These are phyloP conservation scores for Nannizzia gypsea DNA, from an alignment of 2,329 filamentous ascomycete genomes.

Conservation along the genomic window DNA sequence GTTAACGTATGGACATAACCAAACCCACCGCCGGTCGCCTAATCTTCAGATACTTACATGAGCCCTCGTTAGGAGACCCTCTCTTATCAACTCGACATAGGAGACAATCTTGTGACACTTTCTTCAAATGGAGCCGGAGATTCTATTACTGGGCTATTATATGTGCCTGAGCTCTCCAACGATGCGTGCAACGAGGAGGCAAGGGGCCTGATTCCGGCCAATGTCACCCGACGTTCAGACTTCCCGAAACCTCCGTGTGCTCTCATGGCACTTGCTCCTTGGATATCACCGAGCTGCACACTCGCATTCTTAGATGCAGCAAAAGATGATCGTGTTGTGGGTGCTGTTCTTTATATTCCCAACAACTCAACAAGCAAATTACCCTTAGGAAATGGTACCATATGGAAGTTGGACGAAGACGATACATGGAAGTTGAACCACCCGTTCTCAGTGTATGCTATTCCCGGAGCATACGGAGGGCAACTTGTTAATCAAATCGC, in stretches of 20 bases:
- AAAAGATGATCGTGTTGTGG: slow-evolving; percentile 50
- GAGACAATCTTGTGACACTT: slow-evolving; percentile 59
- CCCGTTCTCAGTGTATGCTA: slow-evolving; percentile 69
- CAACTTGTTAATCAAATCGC: slow-evolving; percentile 60
- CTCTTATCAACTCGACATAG: slow-evolving; percentile 22
- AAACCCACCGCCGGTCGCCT: background rate
- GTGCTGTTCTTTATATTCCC: slow-evolving; percentile 46
- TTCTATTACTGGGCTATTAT: slow-evolving; percentile 67
- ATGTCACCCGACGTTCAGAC: slow-evolving; percentile 61
- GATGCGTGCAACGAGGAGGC: slow-evolving; percentile 54
- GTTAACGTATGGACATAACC: background rate
- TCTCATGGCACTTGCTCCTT: slow-evolving; percentile 73
- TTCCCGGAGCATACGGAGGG: slow-evolving; percentile 55
- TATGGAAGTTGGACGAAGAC: slow-evolving; percentile 60
- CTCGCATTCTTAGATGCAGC: slow-evolving; percentile 55
- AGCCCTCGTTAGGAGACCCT: background rate
- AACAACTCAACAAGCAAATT: slow-evolving; percentile 44
- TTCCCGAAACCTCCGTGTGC: slow-evolving; percentile 56
- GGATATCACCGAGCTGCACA: slow-evolving; percentile 65
- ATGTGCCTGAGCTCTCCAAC: slow-evolving; percentile 59
- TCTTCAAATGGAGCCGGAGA: slow-evolving; percentile 49
- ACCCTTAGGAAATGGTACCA: slow-evolving; percentile 49
- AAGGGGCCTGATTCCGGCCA: slow-evolving; percentile 55
- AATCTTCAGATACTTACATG: background rate
- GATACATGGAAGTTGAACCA: slow-evolving; percentile 60